These are phyloP conservation scores for Daedaleopsis sinensis DNA, from an alignment of 768 basidiomycete genomes.

Conservation along the genomic window DNA sequence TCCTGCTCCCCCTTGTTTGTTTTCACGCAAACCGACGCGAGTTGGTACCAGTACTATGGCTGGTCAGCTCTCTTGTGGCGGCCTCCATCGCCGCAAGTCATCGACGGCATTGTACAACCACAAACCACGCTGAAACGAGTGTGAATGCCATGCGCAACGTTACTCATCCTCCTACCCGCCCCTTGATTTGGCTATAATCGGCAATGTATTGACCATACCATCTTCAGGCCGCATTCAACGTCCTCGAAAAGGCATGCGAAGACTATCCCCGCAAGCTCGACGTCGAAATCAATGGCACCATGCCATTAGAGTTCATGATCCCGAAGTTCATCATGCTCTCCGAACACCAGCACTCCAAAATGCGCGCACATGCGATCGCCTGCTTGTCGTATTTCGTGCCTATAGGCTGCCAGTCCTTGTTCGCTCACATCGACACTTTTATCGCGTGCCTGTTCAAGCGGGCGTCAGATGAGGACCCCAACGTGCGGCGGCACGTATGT, in stretches of 20 bases:
- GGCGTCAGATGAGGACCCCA: constrained; percentile 92
- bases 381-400: constrained; percentile 94
- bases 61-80: neutral
- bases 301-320: constrained; percentile 95
- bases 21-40: neutral
- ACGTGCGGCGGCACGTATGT: constrained; percentile 94
- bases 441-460: constrained; percentile 93
- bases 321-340: constrained; percentile 91
- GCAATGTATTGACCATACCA: neutral
- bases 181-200: neutral
- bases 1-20: neutral
- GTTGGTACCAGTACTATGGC: neutral
- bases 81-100: neutral
- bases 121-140: no score
- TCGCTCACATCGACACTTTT: constrained; percentile 90
- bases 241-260: constrained; percentile 94
- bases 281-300: constrained; percentile 89
- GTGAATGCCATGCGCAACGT: neutral
- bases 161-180: neutral
- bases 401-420: constrained; percentile 83
- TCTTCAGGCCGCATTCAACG: constrained; percentile 85
- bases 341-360: constrained; percentile 83
- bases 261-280: constrained; percentile 96
- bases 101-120: no score
- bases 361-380: constrained; percentile 92